Base-by-base conservation (phyloP, 805 yeast species). In the Candida nonsorbophila region DNA sequence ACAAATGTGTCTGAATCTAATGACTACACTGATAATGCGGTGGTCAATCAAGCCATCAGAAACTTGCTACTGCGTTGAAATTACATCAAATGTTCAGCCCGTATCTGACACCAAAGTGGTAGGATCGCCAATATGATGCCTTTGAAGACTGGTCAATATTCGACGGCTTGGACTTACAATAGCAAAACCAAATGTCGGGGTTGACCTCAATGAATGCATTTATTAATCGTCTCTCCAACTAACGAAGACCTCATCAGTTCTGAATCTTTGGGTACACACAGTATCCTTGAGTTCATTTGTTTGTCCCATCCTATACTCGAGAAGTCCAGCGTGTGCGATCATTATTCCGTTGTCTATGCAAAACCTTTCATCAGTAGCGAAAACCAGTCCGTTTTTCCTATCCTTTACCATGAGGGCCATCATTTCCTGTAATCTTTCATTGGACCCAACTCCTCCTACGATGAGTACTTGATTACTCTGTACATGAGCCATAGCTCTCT, bases 371-470 rank as follows among this genome's bases (percentile, higher is more conserved):
- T 92, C 98, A 0, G 98, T 92, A 3, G 98, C 96, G 51, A 69
- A 86, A 3, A 92, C 80, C n/a, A 74, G 69, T 0, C 97, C 97
- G 41, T 79, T 77, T 34, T 55, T 60, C 40, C 98, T 67, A 47
- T 88, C 97, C 25, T 69, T 55, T 13, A 90, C 94, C 98, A 92
- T 92, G 25, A 72, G 58, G n/a, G 72, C 84, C 98, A 92, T 92
- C 98, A 92, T 92, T 45, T 84, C 79, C 52, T 92, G 98, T 36
- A 92, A 62, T 37, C 97, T 56, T 41, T 78, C 81, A 49, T 92
- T 92, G 43, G 95, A 86, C 0, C 98, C 98, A n/a, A 92, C 98
- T 14, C 98, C 98, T 8, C 98, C 98, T 3, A 92, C 98, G 28
- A 92, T 85, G 27, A 92, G 64, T 12, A 92, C 98, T 52, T 88